These are phyloP conservation scores for Termitomyces sp. DNA, from an alignment of 768 basidiomycete species.

Conservation along the genomic window DNA sequence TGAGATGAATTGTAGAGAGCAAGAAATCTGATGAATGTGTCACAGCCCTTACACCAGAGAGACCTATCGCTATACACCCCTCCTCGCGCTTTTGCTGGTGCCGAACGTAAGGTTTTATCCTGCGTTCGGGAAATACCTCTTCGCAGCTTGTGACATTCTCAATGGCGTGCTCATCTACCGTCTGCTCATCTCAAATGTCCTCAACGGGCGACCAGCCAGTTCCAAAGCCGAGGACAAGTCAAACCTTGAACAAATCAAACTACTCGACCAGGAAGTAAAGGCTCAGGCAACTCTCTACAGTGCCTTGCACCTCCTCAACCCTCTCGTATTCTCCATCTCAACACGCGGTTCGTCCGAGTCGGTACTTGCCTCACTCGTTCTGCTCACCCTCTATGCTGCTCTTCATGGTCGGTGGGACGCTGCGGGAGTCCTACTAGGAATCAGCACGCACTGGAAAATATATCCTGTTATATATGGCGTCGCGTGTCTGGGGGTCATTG, in stretches of 20 bases:
- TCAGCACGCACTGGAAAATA: slow-evolving; percentile 95
- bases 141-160: slow-evolving; percentile 77
- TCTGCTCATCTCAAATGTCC: slow-evolving; percentile 47
- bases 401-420: slow-evolving; percentile 52
- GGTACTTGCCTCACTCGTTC: slow-evolving; percentile 73
- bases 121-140: slow-evolving; percentile 88
- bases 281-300: slow-evolving; percentile 49
- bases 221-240: background rate
- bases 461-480: slow-evolving; percentile 91
- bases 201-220: slow-evolving; percentile 15
- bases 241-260: background rate
- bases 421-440: slow-evolving; percentile 70
- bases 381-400: slow-evolving; percentile 59
- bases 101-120: slow-evolving; percentile 81
- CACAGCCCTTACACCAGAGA: slow-evolving; percentile 82
- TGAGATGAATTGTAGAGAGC: slow-evolving; percentile 4
- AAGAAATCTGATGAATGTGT: background rate
- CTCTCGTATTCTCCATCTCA: slow-evolving; percentile 92
- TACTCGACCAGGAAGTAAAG: background rate
- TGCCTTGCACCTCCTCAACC: slow-evolving; percentile 82
- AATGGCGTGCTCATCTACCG: slow-evolving; percentile 70
- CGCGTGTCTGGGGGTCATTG: slow-evolving; percentile 60
- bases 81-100: slow-evolving; percentile 75
- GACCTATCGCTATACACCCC: slow-evolving; percentile 95
- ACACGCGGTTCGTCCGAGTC: slow-evolving; percentile 96